Evolutionary conservation across 2,329 filamentous ascomycete genomes (phyloP).

Genomic region (Penicillium sp.): DNA sequence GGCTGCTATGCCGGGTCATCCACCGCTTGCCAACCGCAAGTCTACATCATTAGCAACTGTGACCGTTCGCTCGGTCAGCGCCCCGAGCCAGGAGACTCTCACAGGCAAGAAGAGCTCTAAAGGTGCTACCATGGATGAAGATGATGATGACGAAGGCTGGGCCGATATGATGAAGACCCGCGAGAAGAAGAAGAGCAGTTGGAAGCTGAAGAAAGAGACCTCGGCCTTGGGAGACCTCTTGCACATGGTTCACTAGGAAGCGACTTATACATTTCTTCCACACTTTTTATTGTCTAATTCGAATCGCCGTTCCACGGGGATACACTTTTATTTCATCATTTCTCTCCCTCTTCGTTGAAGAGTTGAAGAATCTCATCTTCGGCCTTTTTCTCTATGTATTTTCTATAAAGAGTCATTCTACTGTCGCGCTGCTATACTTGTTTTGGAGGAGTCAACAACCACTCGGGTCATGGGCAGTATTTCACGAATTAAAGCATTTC

Average conservation of each 20-base stretch:
- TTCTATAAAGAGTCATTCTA: background rate
- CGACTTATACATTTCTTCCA: background rate
- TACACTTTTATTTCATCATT: background rate
- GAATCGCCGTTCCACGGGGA: background rate
- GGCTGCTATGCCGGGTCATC: conserved; percentile 18
- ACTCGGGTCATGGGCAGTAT: conserved; percentile 3
- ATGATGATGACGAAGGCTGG: conserved; percentile 48
- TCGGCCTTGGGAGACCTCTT: conserved; percentile 34
- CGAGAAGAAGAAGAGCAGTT: conserved; percentile 47
- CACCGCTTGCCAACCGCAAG: conserved; percentile 22
- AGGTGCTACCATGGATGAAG: conserved; percentile 38
- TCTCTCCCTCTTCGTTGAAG: background rate
- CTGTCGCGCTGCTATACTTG: background rate
- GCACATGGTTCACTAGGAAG: conserved; percentile 27
- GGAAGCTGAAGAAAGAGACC: conserved; percentile 42
- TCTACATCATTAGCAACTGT: conserved; percentile 25
- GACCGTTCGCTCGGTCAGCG: conserved; percentile 28
- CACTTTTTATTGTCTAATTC: background rate
- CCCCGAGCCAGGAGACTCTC: conserved; percentile 17
- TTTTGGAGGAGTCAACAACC: conserved; percentile 5
- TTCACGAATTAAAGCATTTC: background rate
- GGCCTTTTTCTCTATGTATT: background rate
- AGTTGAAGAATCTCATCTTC: background rate
- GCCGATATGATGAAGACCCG: conserved; percentile 49
- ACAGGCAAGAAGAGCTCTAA: conserved; percentile 16